These are phyloP conservation scores for Colletotrichum theobromicola DNA, from an alignment of 2,329 filamentous ascomycete species.

Conservation along the genomic window DNA sequence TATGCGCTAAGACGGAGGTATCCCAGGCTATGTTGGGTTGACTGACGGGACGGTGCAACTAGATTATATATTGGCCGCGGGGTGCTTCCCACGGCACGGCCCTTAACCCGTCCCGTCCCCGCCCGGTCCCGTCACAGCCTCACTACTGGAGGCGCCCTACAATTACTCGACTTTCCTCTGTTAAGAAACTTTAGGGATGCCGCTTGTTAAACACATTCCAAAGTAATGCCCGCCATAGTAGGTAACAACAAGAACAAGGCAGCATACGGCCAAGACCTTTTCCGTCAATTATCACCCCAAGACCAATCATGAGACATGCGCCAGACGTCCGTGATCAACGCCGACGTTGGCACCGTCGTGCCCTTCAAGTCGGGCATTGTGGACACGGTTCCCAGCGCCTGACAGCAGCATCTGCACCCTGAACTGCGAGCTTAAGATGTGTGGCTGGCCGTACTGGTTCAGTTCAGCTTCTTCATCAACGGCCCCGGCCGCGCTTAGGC, in stretches of 20 bases:
- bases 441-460: slow-evolving; percentile 32
- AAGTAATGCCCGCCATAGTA: not conserved
- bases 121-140: not conserved
- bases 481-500: not conserved
- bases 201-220: not conserved
- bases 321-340: not conserved
- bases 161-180: not conserved
- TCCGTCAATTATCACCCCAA: not conserved
- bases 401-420: slow-evolving; percentile 23
- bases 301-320: not conserved
- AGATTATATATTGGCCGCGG: not conserved
- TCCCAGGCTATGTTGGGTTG: too few relatives aligned
- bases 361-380: slow-evolving; percentile 11
- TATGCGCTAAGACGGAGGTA: not conserved
- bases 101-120: not conserved
- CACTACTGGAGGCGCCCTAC: not conserved
- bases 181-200: not conserved
- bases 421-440: slow-evolving; percentile 25
- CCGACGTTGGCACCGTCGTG: not conserved
- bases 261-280: not conserved
- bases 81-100: not conserved
- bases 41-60: too few relatives aligned
- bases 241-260: not conserved
- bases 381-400: slow-evolving; percentile 12
- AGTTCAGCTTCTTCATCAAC: slow-evolving; percentile 23